phyloP scores from a whole-genome alignment of 371 early-diverging fungal species.

The Mucor saturninus region DNA sequence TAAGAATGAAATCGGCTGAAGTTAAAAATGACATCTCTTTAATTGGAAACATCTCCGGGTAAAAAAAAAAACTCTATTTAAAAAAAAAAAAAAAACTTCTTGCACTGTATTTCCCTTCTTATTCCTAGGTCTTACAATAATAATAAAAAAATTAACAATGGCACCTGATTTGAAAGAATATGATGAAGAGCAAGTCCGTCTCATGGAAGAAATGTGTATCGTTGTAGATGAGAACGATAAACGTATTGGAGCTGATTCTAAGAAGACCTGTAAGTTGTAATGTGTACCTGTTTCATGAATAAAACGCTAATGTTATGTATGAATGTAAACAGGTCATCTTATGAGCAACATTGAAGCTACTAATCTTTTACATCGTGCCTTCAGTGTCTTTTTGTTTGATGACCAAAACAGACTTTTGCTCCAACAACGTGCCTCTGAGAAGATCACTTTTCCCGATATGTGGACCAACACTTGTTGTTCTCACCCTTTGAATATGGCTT shows the following conservation, averaged over 20 bases:
- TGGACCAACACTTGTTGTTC: conserved; percentile 98
- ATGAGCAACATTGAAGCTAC: conserved; percentile 83
- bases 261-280: conserved; percentile 85
- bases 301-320: background rate
- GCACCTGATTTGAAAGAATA: conserved; percentile 68
- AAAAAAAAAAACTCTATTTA: background rate
- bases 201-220: conserved; percentile 98
- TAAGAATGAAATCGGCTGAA: background rate
- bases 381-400: conserved; percentile 95
- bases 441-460: conserved; percentile 96
- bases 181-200: conserved; percentile 88
- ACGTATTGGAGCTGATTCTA: conserved; percentile 83
- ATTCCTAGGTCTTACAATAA: conserved; percentile 5
- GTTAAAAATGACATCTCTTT: background rate
- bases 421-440: conserved; percentile 93
- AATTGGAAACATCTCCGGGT: too few relatives aligned
- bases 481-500: conserved; percentile 86
- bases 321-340: conserved; percentile 72
- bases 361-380: conserved; percentile 94
- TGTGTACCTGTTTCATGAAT: background rate
- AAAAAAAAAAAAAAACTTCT: conserved; percentile 5
- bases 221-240: conserved; percentile 87
- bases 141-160: conserved; percentile 31
- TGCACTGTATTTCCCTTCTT: background rate
- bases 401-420: conserved; percentile 79